A percentile compares a stretch with the other conserved stretches of the same genome.
phyloP scores from a whole-genome alignment of 2,329 filamentous ascomycete genomes.

The Zasmidium angulare region DNA sequence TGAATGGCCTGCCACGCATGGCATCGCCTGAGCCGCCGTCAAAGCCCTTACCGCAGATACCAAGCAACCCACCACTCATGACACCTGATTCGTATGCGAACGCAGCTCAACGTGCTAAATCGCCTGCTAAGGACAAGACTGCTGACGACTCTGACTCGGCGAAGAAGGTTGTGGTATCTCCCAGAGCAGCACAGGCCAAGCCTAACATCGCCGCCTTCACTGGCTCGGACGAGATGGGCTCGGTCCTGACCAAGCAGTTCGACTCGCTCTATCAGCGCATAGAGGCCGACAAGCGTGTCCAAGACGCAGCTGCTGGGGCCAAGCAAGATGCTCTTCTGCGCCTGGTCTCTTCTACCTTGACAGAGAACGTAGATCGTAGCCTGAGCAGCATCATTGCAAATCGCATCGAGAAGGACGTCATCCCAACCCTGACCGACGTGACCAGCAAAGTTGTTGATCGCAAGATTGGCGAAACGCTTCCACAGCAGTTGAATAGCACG shows the following conservation, averaged over 20 bases:
- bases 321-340: constrained; percentile 69
- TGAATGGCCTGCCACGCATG: constrained; percentile 16
- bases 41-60: constrained; percentile 27
- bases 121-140: constrained; percentile 10
- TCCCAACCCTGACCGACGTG: constrained; percentile 70
- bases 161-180: constrained; percentile 17
- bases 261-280: constrained; percentile 59
- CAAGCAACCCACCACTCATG: constrained; percentile 33
- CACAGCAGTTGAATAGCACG: constrained; percentile 62
- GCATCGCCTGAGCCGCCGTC: constrained; percentile 22
- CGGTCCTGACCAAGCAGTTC: constrained; percentile 47
- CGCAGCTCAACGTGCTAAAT: constrained; percentile 27
- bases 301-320: constrained; percentile 62
- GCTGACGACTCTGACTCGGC: constrained; percentile 17
- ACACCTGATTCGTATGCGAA: constrained; percentile 43
- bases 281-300: constrained; percentile 67
- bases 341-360: constrained; percentile 66
- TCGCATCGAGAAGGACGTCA: constrained; percentile 71
- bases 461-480: constrained; percentile 68
- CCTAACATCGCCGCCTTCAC: constrained; percentile 8
- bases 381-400: constrained; percentile 73
- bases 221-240: constrained; percentile 14
- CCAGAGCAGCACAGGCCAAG: constrained; percentile 13
- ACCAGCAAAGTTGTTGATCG: constrained; percentile 69
- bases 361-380: constrained; percentile 72